Evolutionary conservation across 164 flowering plant genomes (phyloP), one percentile per base, ranked within the genome.

Genomic region (Liriodendron chinense): DNA sequence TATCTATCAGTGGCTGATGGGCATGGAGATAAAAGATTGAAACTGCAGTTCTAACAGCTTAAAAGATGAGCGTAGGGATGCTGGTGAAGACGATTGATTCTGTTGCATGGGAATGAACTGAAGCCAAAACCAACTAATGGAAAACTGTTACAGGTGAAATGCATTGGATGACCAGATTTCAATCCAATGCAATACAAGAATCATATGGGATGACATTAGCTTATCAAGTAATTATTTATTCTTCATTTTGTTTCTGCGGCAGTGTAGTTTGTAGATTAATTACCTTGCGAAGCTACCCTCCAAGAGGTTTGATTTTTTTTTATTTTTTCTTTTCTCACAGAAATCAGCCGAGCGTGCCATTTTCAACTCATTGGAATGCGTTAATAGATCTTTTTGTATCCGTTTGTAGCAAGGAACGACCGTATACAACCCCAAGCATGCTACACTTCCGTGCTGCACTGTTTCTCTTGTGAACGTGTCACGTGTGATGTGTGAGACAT

Each of bases 101-200:
- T 8, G 9, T 12, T 9, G 9, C 24, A 20, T 20, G 24, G 65
- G 24, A 63, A 21, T 63, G 22, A 63, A 20, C 49, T 8, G 28
- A 49, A 23, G 23, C 53, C 62, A 28, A 50, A 64, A 50, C 70
- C 16, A 50, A 57, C 71, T 18, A 34, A n/a, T 48, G 65, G 34
- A 65, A 76, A 53, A 53, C 71, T 70, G 74, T 76, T 71, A 50
- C 25, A 49, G 64, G 64, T 64, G 70, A 65, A 71, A 48, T 64
- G 62, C 64, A 53, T 75, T 23, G 73, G 61, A 64, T 70, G 73
- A 16, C 22, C 18, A 53, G 59, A 53, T 53, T 53, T 23, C 26
- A 70, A 49, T 49, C 74, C 21, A 65, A 24, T 70, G 69, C 21
- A 65, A 24, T 70, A 61, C 25, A 63, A 63, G 68, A 65, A 72